Evolutionary conservation across 768 basidiomycete genomes (phyloP).

Genomic region (Russula olivacea): DNA sequence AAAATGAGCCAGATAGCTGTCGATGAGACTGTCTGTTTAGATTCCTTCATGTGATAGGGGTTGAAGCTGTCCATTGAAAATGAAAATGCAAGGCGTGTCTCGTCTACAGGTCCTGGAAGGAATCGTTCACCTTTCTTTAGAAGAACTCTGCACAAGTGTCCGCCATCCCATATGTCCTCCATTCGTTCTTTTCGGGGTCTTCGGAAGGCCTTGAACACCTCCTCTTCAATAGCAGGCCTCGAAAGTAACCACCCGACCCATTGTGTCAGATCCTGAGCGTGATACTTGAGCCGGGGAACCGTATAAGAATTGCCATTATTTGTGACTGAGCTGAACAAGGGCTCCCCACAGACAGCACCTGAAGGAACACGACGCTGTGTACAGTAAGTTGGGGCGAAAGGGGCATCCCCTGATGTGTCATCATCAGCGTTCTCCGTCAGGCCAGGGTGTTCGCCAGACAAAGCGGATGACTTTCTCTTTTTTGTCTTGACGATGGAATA

Average conservation of each 20-base stretch:
- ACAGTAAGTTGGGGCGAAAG: neutral
- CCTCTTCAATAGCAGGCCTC: neutral
- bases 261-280: neutral
- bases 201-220: neutral
- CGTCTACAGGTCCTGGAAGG: neutral
- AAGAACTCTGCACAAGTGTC: neutral
- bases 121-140: neutral
- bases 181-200: neutral
- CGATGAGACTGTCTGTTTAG: slow-evolving; percentile 13
- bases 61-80: slow-evolving; percentile 15
- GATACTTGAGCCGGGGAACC: neutral
- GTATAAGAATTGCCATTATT: neutral
- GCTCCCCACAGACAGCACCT: neutral
- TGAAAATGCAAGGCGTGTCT: slow-evolving; percentile 7
- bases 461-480: neutral
- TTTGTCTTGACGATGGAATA: neutral
- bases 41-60: slow-evolving; percentile 9
- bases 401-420: neutral
- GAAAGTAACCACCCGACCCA: neutral
- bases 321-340: neutral
- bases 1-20: slow-evolving; percentile 24
- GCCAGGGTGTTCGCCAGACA: neutral
- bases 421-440: too few species aligned
- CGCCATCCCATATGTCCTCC: slow-evolving; percentile 9
- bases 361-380: neutral